Percentiles rank a stretch among this genome's conserved stretches.
Conservation (phyloP, 2,329 filamentous ascomycete species). For the Neophaeococcomyces aloes region DNA sequence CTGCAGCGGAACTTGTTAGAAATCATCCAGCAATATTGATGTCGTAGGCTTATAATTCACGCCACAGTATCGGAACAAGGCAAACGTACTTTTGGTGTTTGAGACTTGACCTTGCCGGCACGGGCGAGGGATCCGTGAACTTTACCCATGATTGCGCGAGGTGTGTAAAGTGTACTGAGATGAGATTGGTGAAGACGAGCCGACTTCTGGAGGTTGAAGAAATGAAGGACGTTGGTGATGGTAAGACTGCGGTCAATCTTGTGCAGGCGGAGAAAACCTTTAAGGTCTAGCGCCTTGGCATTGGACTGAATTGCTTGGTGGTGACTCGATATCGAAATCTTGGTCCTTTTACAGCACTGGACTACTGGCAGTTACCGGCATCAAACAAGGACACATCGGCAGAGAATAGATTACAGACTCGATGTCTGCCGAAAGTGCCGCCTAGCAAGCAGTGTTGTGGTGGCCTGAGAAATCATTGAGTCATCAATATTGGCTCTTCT, state of each 20-base stretch:
- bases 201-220: slow-evolving; percentile 2
- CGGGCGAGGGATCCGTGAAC: slow-evolving; percentile 83
- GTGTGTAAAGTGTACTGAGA: slow-evolving; percentile 8
- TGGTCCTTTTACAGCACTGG: too few relatives aligned
- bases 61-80: neutral
- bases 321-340: too few relatives aligned
- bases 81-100: slow-evolving; percentile 74
- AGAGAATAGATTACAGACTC: too few relatives aligned
- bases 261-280: slow-evolving; percentile 1
- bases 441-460: too few relatives aligned
- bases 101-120: slow-evolving; percentile 95
- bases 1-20: slow-evolving; percentile 33
- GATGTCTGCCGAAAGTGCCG: too few relatives aligned
- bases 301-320: too few relatives aligned
- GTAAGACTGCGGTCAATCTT: neutral
- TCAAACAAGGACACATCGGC: too few relatives aligned
- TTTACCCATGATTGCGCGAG: slow-evolving; percentile 64
- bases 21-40: neutral
- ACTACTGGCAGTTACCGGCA: too few relatives aligned
- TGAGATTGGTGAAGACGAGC: slow-evolving; percentile 8
- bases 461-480: too few relatives aligned
- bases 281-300: slow-evolving; percentile 8
- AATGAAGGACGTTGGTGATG: neutral
- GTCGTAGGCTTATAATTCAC: neutral
- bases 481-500: too few relatives aligned